Evolutionary conservation across 2,329 filamentous ascomycete species (phyloP), one percentile per base, ranked within the genome.

Genomic region (Aspergillus sp.): DNA sequence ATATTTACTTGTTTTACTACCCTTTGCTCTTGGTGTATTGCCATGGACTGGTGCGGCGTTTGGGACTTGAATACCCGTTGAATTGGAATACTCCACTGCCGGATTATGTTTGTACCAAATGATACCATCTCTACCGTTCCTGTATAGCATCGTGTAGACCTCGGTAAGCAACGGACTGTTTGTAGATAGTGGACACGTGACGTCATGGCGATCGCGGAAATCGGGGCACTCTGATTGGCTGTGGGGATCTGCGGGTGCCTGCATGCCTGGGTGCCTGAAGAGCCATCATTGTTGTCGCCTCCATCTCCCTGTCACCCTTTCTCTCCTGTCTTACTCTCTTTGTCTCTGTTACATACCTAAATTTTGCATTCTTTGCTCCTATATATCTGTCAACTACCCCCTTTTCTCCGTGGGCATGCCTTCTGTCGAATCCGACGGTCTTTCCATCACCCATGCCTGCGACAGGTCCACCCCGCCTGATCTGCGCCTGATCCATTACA

Each of bases 401-500:
- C 16, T 13, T 14, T 4, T 45, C 47, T 41, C 25, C 21, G 3
- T 41, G 20, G 31, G 17, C 31, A 71, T 71, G 68, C 60, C 63
- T 45, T 47, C 49, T 13, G 54, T 68, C 23, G 64, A 69, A 45
- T 58, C 55, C 10, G 69, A 66, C 54, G 72, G 72, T 44, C 56
- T 68, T 14, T 69, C 73, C 54, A 69, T 76, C 57, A 78, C 71
- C 21, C 70, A 75, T 60, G 68, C 74, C 23, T 72, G 73, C 58
- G 70, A 70, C 42, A 70, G 75, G 29, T 68, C 68, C 50, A 74
- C 74, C 42, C 69, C 78, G 40, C 88, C 90, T 42, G 88, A 91
- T 68, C 75, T 96, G 47, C 85, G 91, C n/a, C 73, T 96, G 50
- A 70, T 96, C 29, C 92, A 96, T 75, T 96, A 88, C 79, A 96